Percentiles rank a stretch among this genome's conserved stretches.
Evolutionary conservation across 2,329 filamentous ascomycete species (phyloP).

Genomic region (Rhinocladiella mackenziei): DNA sequence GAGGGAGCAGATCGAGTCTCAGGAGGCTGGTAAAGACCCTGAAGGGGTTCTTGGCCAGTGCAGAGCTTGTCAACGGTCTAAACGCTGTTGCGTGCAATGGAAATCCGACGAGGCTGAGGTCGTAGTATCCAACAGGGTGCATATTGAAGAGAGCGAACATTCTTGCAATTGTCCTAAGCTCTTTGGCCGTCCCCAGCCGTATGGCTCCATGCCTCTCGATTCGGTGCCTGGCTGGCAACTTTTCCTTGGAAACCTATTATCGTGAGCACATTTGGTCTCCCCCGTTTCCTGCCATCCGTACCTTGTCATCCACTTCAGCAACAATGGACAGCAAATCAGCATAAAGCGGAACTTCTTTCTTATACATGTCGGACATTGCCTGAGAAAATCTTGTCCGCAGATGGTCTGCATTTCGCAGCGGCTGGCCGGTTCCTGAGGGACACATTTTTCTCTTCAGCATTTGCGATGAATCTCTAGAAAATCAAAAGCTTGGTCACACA

Average conservation of each 20-base stretch:
- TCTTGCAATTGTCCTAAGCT: conserved; percentile 43
- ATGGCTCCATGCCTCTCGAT: conserved; percentile 48
- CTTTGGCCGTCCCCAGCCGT: conserved; percentile 45
- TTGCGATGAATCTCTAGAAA: too few relatives aligned
- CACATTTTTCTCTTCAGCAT: too few relatives aligned
- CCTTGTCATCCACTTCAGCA: conserved; percentile 30
- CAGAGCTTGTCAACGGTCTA: conserved; percentile 38
- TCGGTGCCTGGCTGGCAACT: conserved; percentile 11
- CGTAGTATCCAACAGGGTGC: conserved; percentile 52
- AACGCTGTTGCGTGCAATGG: conserved; percentile 54
- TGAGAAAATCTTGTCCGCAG: conserved; percentile 34
- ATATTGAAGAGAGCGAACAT: conserved; percentile 49
- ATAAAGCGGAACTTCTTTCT: conserved; percentile 35
- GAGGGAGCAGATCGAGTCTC: conserved; percentile 41
- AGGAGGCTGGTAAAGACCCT: conserved; percentile 43
- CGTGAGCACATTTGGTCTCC: conserved; percentile 19
- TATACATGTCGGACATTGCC: conserved; percentile 38
- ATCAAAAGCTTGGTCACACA: too few relatives aligned
- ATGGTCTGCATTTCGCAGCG: too few relatives aligned
- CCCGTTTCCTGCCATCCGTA: too few relatives aligned
- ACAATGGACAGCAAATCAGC: conserved; percentile 35
- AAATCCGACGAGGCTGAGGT: conserved; percentile 46
- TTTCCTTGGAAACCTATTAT: not conserved
- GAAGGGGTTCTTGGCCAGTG: conserved; percentile 42
- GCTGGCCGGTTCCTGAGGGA: too few relatives aligned